A percentile compares a stretch with the other conserved stretches of the same genome.
Conservation (phyloP, 305 asterid species). For the Fraxinus paxiana region DNA sequence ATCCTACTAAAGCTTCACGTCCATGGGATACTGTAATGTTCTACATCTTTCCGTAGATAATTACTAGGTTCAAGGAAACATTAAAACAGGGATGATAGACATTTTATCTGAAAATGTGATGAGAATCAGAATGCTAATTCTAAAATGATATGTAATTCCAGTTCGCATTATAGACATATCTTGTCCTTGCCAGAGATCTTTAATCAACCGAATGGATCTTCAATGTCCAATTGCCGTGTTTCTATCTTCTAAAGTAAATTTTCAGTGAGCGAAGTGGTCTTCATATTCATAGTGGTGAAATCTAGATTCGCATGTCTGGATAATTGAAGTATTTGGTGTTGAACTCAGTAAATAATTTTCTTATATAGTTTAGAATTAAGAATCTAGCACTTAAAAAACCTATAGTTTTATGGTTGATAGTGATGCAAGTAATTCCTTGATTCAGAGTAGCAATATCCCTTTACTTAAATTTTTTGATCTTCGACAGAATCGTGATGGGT, state of each 20-base stretch:
- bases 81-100: background rate
- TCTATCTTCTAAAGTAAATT: background rate
- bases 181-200: background rate
- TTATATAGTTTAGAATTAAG: background rate
- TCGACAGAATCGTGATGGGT: slow-evolving; percentile 84
- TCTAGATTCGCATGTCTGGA: background rate
- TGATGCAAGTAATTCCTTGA: background rate
- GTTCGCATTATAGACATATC: background rate
- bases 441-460: slow-evolving; percentile 2
- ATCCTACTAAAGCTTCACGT: slow-evolving; percentile 54
- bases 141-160: background rate
- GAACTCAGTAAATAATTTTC: slow-evolving; percentile 5
- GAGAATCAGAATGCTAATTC: background rate
- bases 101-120: background rate
- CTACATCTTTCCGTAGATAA: background rate
- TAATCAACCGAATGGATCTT: background rate
- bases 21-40: slow-evolving; percentile 52
- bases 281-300: background rate
- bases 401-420: background rate
- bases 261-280: background rate
- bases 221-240: background rate
- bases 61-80: background rate
- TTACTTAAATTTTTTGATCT: slow-evolving; percentile 18
- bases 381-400: background rate
- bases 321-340: background rate